Conservation (phyloP, 805 yeast genomes). For the Candida nanaspora region DNA sequence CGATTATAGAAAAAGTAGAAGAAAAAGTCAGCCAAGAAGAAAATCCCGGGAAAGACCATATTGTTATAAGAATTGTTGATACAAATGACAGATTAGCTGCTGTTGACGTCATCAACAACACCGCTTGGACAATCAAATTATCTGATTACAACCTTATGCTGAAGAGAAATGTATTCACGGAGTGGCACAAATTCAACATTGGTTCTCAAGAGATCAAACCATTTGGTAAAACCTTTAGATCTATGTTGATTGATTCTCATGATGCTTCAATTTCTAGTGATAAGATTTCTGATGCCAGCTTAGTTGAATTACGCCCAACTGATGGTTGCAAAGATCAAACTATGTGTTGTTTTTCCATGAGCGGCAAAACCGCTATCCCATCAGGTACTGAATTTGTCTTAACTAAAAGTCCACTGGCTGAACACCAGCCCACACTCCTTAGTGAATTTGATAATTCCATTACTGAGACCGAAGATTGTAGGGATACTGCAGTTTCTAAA, state of each 20-base stretch:
- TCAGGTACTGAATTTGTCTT: background rate
- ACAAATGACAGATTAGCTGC: background rate
- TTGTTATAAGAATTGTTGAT: background rate
- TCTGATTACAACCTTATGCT: background rate
- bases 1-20: conserved; percentile 1
- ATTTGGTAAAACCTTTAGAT: background rate
- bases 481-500: no score
- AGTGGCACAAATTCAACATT: background rate
- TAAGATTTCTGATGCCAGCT: background rate
- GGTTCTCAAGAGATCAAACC: background rate
- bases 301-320: background rate
- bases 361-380: background rate
- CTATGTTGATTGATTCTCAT: background rate
- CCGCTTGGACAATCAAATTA: background rate
- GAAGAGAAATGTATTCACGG: background rate
- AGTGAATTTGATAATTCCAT: no score
- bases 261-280: background rate
- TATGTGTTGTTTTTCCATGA: no score
- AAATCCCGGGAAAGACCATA: conserved; percentile 1
- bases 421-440: no score
- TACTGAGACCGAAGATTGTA: no score
- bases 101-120: background rate
- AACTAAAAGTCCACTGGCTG: background rate
- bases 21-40: no score
- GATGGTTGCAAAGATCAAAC: background rate